phyloP scores from a whole-genome alignment of 2,329 filamentous ascomycete species.

The Microascus cirrosus region DNA sequence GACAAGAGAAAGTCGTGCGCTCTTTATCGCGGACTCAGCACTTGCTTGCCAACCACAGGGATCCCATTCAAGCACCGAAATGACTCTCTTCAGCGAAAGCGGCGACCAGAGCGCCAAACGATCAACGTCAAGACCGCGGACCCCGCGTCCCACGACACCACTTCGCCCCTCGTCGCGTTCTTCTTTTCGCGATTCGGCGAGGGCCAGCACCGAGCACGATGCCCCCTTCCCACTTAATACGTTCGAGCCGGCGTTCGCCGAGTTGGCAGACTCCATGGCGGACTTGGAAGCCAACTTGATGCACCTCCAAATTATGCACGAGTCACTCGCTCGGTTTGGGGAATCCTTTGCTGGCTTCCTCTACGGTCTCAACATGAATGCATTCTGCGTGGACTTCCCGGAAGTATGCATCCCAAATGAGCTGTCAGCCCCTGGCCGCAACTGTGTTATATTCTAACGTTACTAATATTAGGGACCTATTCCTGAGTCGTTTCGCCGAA shows the following conservation, averaged over 20 bases:
- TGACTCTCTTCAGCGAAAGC: conserved; percentile 11
- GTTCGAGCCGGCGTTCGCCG: conserved; percentile 84
- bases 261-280: conserved; percentile 86
- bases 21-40: not conserved
- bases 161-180: conserved; percentile 13
- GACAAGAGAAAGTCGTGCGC: not conserved
- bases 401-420: conserved; percentile 48
- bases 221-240: conserved; percentile 61
- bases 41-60: not conserved
- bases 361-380: conserved; percentile 97
- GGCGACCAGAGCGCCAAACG: conserved; percentile 16
- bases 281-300: conserved; percentile 96
- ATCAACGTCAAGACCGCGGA: conserved; percentile 50
- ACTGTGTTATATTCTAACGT: not conserved
- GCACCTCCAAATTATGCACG: conserved; percentile 94
- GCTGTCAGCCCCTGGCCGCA: conserved; percentile 5
- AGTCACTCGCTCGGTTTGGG: conserved; percentile 83
- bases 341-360: conserved; percentile 94
- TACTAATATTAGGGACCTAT: conserved; percentile 55
- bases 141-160: conserved; percentile 79
- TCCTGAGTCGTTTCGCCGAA: conserved; percentile 66
- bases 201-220: conserved; percentile 37
- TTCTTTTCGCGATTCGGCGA: conserved; percentile 53
- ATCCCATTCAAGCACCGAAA: not conserved
- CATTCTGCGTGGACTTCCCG: conserved; percentile 94